These are phyloP conservation scores for Syncephalastrum racemosum DNA, from an alignment of 371 early-diverging fungal genomes.

Conservation along the genomic window DNA sequence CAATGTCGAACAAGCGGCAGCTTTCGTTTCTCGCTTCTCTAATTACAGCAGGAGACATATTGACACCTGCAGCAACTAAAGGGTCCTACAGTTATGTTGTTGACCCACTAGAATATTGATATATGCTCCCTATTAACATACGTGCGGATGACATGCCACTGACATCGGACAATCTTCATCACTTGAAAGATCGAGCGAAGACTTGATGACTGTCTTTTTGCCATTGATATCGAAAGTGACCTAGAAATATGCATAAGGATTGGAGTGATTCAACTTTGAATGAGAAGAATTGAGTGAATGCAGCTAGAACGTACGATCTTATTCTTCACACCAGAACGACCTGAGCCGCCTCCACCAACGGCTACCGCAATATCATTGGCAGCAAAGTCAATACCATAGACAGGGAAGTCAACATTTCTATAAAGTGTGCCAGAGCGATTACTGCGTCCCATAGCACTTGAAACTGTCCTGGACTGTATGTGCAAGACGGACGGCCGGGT, in stretches of 20 bases:
- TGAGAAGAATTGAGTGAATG: background rate
- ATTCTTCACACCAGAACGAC: constrained; percentile 62
- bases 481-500: too few relatives aligned
- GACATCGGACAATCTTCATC: constrained; percentile 70
- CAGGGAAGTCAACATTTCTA: constrained; percentile 37
- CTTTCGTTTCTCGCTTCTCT: constrained; percentile 53
- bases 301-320: constrained; percentile 46
- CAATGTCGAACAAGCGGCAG: constrained; percentile 52
- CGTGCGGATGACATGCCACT: constrained; percentile 61
- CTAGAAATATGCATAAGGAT: constrained; percentile 9
- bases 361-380: constrained; percentile 50
- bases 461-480: constrained; percentile 1
- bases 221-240: constrained; percentile 18
- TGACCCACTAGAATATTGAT: too few relatives aligned
- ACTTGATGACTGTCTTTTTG: constrained; percentile 1
- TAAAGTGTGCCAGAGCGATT: constrained; percentile 9
- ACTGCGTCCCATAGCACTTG: background rate
- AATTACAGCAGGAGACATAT: constrained; percentile 46
- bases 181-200: constrained; percentile 24
- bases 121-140: constrained; percentile 11
- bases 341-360: constrained; percentile 67
- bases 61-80: constrained; percentile 52
- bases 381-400: constrained; percentile 59
- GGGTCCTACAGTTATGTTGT: constrained; percentile 20
- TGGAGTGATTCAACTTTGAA: background rate